Conservation (phyloP, 306 rosid genomes). For the Casuarina equisetifolia region DNA sequence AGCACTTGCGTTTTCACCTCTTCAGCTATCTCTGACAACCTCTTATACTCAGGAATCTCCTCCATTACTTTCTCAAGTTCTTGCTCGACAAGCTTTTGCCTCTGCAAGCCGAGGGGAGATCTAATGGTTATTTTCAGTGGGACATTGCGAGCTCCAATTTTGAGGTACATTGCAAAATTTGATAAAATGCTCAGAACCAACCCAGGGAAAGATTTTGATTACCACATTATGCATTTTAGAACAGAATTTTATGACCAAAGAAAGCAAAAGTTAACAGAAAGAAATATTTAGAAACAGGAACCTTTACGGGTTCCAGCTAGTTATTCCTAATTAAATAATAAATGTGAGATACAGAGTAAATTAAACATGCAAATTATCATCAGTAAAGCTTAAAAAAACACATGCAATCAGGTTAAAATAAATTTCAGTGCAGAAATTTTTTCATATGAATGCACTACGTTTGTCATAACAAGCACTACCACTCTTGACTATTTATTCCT, state of each 20-base stretch:
- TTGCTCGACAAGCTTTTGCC: slow-evolving; percentile 76
- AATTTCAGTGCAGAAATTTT: not conserved
- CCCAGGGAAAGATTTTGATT: not conserved
- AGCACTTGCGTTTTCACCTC: slow-evolving; percentile 54
- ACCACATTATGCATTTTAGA: not conserved
- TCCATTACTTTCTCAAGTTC: slow-evolving; percentile 75
- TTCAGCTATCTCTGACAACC: slow-evolving; percentile 66
- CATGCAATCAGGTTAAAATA: not conserved
- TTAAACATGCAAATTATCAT: not conserved
- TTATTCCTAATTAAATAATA: slow-evolving; percentile 1
- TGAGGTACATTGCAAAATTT: not conserved
- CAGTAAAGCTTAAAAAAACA: not conserved
- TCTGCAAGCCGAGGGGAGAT: slow-evolving; percentile 52
- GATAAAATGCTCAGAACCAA: not conserved
- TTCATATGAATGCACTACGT: not conserved
- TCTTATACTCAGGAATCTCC: slow-evolving; percentile 77
- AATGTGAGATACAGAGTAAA: not conserved
- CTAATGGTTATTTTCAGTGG: slow-evolving; percentile 5
- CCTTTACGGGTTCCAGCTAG: not conserved
- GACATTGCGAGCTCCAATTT: not conserved
- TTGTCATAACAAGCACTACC: not conserved
- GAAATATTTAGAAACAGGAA: not conserved
- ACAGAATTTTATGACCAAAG: not conserved
- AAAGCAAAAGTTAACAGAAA: not conserved
- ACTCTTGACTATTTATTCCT: not conserved